A percentile compares a stretch with the other conserved stretches of the same genome.
Evolutionary conservation across 2,329 filamentous ascomycete genomes (phyloP).

Genomic region (Nemania diffusa): DNA sequence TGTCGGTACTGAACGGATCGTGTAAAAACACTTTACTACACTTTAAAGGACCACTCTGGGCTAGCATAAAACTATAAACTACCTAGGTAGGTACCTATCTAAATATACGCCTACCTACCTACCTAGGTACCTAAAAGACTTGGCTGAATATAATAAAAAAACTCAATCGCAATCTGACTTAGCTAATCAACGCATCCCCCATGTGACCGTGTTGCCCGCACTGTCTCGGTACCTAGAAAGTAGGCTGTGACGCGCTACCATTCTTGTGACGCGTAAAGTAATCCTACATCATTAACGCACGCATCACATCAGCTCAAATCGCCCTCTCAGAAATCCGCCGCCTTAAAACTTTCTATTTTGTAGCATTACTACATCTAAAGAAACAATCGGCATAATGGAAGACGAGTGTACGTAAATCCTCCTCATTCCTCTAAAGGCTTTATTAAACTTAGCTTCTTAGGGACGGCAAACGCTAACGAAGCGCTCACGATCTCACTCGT

Average conservation of each 20-base stretch:
- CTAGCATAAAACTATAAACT: no score
- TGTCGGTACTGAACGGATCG: no score
- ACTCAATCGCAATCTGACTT: no score
- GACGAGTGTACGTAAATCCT: slow-evolving; percentile 44
- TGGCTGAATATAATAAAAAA: no score
- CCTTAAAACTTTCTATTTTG: neutral
- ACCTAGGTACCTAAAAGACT: no score
- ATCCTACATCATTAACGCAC: slow-evolving; percentile 9
- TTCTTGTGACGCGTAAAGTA: slow-evolving; percentile 24
- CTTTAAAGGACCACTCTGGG: no score
- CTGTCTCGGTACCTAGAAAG: neutral
- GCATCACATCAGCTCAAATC: neutral
- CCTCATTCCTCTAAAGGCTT: neutral
- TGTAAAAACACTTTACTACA: no score
- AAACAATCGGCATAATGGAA: slow-evolving; percentile 40
- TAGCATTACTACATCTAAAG: neutral
- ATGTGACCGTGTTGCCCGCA: no score
- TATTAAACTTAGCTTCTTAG: slow-evolving; percentile 48
- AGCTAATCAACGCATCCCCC: no score
- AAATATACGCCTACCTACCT: no score
- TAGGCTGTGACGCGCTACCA: slow-evolving; percentile 17
- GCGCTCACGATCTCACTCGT: slow-evolving; percentile 66
- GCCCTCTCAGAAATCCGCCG: neutral
- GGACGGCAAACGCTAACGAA: slow-evolving; percentile 70
- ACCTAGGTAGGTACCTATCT: neutral